phyloP scores from a whole-genome alignment of 345 rosid genomes.

The Noccaea bulbosa region DNA sequence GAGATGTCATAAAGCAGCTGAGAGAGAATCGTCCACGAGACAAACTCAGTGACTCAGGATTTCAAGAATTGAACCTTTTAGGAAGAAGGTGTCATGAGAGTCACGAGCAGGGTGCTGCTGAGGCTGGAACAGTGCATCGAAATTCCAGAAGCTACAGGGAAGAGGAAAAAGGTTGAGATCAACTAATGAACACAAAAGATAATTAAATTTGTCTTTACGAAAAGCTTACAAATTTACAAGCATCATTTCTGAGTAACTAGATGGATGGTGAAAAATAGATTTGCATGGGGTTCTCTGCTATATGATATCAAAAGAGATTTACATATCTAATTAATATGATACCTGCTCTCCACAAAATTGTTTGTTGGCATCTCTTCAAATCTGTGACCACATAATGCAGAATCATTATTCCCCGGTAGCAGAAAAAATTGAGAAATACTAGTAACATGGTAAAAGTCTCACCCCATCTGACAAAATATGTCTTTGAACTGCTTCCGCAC shows the following conservation, averaged over 20 bases:
- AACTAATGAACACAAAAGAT: conserved; percentile 7
- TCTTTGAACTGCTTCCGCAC: conserved; percentile 78
- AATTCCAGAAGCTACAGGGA: conserved; percentile 89
- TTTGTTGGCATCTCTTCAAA: conserved; percentile 98
- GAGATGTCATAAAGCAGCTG: conserved; percentile 11
- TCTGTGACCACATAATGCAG: conserved; percentile 50
- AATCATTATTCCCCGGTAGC: not conserved
- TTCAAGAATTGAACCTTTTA: conserved; percentile 56
- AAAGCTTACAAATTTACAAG: conserved; percentile 12
- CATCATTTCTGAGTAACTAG: conserved; percentile 9
- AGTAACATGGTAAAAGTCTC: conserved; percentile 29
- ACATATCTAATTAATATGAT: conserved; percentile 24
- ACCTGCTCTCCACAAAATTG: conserved; percentile 97
- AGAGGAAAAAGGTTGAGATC: conserved; percentile 22
- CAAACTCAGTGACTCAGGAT: conserved; percentile 22
- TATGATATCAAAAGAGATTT: conserved; percentile 17
- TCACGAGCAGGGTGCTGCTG: conserved; percentile 99
- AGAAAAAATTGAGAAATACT: conserved; percentile 15
- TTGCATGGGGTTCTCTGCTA: conserved; percentile 23
- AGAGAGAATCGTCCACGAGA: not conserved
- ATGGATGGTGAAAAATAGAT: conserved; percentile 6
- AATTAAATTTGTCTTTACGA: not conserved
- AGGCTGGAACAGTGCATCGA: conserved; percentile 94
- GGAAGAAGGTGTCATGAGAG: conserved; percentile 93
- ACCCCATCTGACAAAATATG: conserved; percentile 89